Conservation (phyloP, 495 filamentous ascomycete species). For the Talaromyces stipitatus region DNA sequence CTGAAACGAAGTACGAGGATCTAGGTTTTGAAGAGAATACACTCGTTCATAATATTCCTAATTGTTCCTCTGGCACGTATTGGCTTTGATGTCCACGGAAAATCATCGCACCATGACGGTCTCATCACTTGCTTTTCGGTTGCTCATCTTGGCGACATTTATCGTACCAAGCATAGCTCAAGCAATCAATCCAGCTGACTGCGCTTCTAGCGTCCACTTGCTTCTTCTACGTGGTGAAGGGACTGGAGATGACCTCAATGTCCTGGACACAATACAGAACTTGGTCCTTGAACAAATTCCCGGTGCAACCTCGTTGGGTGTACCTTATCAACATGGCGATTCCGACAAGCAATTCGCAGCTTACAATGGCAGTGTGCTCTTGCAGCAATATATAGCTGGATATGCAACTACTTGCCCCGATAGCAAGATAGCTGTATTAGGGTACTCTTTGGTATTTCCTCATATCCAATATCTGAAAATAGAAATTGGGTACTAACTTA, state of each 20-base stretch:
- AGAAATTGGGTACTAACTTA: neutral
- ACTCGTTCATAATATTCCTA: no score
- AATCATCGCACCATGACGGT: neutral
- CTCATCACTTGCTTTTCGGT: neutral
- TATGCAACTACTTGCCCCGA: constrained; percentile 17
- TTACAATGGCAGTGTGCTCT: constrained; percentile 13
- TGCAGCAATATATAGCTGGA: constrained; percentile 18
- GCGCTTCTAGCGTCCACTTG: constrained; percentile 20
- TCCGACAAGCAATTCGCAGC: constrained; percentile 12
- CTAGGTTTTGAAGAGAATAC: no score
- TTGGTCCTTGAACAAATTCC: constrained; percentile 19
- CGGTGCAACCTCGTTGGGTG: constrained; percentile 15
- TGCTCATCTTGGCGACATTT: neutral
- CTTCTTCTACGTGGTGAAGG: constrained; percentile 21
- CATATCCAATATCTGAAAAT: neutral
- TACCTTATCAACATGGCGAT: constrained; percentile 17
- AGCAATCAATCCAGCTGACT: constrained; percentile 8
- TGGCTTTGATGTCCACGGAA: no score
- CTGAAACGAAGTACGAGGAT: no score
- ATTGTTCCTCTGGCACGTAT: no score
- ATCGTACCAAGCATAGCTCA: constrained; percentile 4
- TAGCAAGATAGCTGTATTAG: constrained; percentile 16
- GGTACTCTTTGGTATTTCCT: constrained; percentile 15
- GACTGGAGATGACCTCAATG: constrained; percentile 20
- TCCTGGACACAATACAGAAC: constrained; percentile 18